A percentile compares a stretch with the other conserved stretches of the same genome.
These are phyloP conservation scores for Gillenia trifoliata DNA, from an alignment of 306 rosid species.

Conservation along the genomic window DNA sequence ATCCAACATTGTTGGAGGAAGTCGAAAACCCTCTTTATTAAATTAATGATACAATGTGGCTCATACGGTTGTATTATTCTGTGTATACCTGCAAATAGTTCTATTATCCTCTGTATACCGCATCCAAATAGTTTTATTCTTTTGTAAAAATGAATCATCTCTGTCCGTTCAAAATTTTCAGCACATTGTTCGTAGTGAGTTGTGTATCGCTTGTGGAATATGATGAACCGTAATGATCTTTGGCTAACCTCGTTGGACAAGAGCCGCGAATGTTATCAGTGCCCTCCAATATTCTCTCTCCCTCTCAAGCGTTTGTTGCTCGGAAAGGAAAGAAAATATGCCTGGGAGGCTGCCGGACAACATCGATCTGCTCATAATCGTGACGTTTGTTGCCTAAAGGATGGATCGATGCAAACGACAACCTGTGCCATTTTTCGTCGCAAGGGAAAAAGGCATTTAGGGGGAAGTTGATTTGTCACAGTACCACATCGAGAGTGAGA, in stretches of 20 bases:
- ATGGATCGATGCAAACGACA: constrained; percentile 77
- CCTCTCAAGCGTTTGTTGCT: background rate
- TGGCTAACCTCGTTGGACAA: background rate
- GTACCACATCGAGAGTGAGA: background rate
- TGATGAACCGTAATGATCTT: background rate
- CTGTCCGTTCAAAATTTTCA: background rate
- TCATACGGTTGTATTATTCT: too few species aligned
- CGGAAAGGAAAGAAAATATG: background rate
- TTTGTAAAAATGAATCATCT: background rate
- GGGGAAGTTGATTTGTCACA: background rate
- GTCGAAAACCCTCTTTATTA: too few species aligned
- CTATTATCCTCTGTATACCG: too few species aligned
- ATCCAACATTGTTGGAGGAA: too few species aligned
- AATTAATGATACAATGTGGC: too few species aligned
- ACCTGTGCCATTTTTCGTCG: constrained; percentile 47
- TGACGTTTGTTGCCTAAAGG: constrained; percentile 49
- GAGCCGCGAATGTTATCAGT: background rate
- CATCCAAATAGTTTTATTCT: too few species aligned
- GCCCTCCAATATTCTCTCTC: background rate
- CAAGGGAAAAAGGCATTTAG: background rate
- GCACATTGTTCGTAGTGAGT: background rate
- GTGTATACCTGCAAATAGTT: too few species aligned
- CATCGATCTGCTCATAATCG: constrained; percentile 44
- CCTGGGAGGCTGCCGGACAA: background rate
- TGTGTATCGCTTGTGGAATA: background rate